A percentile compares a stretch with the other conserved stretches of the same genome.
Evolutionary conservation across 129 eudicot genomes (phyloP).

Genomic region (Logfia minima): DNA sequence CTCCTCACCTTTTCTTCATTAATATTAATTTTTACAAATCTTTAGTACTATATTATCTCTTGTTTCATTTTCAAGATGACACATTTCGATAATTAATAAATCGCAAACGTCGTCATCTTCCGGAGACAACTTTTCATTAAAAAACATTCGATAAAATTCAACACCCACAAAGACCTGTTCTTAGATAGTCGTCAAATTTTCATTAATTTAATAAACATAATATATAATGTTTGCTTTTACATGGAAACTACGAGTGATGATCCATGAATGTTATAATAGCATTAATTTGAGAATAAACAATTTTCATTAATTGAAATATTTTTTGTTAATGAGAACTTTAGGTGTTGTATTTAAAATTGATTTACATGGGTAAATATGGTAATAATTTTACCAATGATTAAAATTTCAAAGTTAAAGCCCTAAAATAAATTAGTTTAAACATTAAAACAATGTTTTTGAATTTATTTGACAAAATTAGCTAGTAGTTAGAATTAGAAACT

Average conservation of each 20-base stretch:
- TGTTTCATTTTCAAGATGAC: slow-evolving; percentile 30
- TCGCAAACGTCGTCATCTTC: slow-evolving; percentile 19
- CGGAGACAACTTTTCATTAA: slow-evolving; percentile 13
- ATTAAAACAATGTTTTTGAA: not conserved
- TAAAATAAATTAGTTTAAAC: not conserved
- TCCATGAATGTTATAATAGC: not conserved
- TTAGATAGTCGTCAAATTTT: not conserved
- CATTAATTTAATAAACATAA: not conserved
- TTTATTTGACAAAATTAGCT: too few relatives aligned
- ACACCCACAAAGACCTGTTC: slow-evolving; percentile 3
- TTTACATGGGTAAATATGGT: too few relatives aligned
- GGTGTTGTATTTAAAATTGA: too few relatives aligned
- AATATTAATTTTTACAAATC: slow-evolving; percentile 12
- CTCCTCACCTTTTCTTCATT: slow-evolving; percentile 2
- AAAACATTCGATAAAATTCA: not conserved
- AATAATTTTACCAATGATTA: too few relatives aligned
- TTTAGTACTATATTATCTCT: slow-evolving; percentile 11
- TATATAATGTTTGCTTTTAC: not conserved
- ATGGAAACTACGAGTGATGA: not conserved
- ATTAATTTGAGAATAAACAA: too few relatives aligned
- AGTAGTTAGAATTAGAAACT: too few relatives aligned
- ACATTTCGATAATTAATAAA: not conserved
- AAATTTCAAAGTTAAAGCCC: not conserved
- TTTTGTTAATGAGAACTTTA: too few relatives aligned
- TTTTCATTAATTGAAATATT: too few relatives aligned